Evolutionary conservation across 164 flowering plant species (phyloP).

Genomic region (Akebia trifoliata): DNA sequence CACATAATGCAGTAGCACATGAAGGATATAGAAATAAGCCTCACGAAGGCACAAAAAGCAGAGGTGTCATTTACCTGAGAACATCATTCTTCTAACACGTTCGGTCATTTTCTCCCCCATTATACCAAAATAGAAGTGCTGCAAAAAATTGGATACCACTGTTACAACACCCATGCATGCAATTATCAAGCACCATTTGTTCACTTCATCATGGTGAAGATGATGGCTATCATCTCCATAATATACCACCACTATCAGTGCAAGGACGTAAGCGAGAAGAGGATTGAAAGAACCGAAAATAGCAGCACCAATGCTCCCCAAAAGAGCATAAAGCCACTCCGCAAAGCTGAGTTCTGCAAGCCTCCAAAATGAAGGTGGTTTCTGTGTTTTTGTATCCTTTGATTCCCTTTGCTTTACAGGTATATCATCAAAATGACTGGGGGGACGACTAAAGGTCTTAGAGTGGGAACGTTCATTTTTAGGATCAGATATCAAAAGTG

Average conservation of each 20-base stretch:
- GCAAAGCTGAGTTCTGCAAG: slow-evolving; percentile 89
- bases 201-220: slow-evolving; percentile 50
- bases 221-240: slow-evolving; percentile 48
- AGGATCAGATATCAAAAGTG: slow-evolving; percentile 91
- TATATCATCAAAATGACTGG: slow-evolving; percentile 50
- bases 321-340: slow-evolving; percentile 95
- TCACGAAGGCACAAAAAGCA: not conserved
- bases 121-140: slow-evolving; percentile 96
- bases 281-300: slow-evolving; percentile 97
- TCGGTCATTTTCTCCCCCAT: slow-evolving; percentile 99
- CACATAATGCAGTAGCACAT: not conserved
- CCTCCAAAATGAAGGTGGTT: slow-evolving; percentile 86
- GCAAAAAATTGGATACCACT: slow-evolving; percentile 89
- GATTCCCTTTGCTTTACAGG: slow-evolving; percentile 33
- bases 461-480: slow-evolving; percentile 95
- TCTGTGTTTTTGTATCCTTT: slow-evolving; percentile 37
- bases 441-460: slow-evolving; percentile 88
- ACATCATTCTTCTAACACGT: slow-evolving; percentile 97
- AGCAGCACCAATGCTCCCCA: slow-evolving; percentile 95
- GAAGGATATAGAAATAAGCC: not conserved
- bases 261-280: slow-evolving; percentile 86
- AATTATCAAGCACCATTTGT: slow-evolving; percentile 90
- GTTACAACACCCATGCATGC: slow-evolving; percentile 95
- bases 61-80: slow-evolving; percentile 59
- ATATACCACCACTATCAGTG: slow-evolving; percentile 65